These are phyloP conservation scores for Emericellopsis cladophorae DNA, from an alignment of 2,329 filamentous ascomycete genomes.

Conservation along the genomic window DNA sequence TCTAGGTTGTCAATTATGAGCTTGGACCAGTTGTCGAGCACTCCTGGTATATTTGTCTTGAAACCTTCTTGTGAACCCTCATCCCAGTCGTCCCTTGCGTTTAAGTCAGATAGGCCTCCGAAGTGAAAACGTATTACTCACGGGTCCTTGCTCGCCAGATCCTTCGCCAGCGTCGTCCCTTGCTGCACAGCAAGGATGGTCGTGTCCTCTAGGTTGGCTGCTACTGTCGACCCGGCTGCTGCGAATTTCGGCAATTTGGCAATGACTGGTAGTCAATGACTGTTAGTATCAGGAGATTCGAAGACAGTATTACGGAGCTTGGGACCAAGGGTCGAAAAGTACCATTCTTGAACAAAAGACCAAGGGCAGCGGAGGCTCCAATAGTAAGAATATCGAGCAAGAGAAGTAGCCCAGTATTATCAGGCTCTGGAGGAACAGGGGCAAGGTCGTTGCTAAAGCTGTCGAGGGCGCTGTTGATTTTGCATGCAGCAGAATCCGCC, in stretches of 20 bases:
- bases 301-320: too few species aligned
- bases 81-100: not conserved
- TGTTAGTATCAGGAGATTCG: too few species aligned
- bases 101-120: too few species aligned
- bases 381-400: slow-evolving; percentile 15
- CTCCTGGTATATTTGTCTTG: slow-evolving; percentile 13
- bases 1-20: slow-evolving; percentile 5
- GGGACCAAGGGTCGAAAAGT: too few species aligned
- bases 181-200: slow-evolving; percentile 12
- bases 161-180: slow-evolving; percentile 13
- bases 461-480: not conserved
- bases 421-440: slow-evolving; percentile 9
- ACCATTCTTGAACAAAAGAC: slow-evolving; percentile 13
- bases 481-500: not conserved
- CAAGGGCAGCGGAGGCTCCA: slow-evolving; percentile 9
- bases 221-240: not conserved
- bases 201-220: slow-evolving; percentile 13
- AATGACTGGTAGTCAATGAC: not conserved
- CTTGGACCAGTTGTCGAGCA: slow-evolving; percentile 12
- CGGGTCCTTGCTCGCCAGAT: slow-evolving; percentile 5
- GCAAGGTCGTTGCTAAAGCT: slow-evolving; percentile 7
- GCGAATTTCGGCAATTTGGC: not conserved
- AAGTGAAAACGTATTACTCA: not conserved
- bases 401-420: slow-evolving; percentile 11
- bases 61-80: slow-evolving; percentile 11